Conservation (phyloP, 192 early-diverging fungal species). For the Chytriomyces confervae region DNA sequence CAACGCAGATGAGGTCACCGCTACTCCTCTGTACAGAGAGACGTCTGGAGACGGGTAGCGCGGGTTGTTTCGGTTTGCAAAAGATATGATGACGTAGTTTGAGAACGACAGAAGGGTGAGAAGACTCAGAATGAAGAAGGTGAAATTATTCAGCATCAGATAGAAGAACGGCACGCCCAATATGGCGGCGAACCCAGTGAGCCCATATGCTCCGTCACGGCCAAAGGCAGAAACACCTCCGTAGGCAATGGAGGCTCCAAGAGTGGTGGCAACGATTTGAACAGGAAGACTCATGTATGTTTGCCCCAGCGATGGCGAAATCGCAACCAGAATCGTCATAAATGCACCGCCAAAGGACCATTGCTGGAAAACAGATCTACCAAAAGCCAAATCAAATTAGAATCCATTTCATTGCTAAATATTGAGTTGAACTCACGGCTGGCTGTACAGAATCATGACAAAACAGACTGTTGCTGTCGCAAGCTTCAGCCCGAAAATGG, state of each 20-base stretch:
- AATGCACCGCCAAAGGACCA: constrained; percentile 26
- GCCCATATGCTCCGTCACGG: background rate
- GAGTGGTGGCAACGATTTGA: constrained; percentile 24
- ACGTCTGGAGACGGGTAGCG: constrained; percentile 9
- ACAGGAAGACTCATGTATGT: constrained; percentile 32
- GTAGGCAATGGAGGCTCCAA: constrained; percentile 20
- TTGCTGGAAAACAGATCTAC: constrained; percentile 13
- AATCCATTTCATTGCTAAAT: too few relatives aligned
- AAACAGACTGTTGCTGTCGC: constrained; percentile 17
- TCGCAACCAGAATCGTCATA: constrained; percentile 26
- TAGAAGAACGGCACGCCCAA: constrained; percentile 19
- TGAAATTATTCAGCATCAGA: background rate
- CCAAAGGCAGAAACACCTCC: constrained; percentile 22
- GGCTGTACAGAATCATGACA: constrained; percentile 10
- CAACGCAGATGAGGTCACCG: background rate
- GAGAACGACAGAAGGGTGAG: constrained; percentile 26
- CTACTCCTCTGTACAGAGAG: constrained; percentile 23
- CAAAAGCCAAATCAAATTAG: background rate
- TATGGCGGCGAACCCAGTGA: constrained; percentile 22
- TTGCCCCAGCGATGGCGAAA: constrained; percentile 35
- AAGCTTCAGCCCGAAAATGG: constrained; percentile 29
- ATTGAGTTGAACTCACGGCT: background rate
- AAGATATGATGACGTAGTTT: background rate
- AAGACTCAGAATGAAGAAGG: constrained; percentile 22
- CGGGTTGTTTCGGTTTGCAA: constrained; percentile 28